These are phyloP conservation scores for Pythium apleroticum DNA, from an alignment of 352 stramenopile genomes.

Conservation along the genomic window DNA sequence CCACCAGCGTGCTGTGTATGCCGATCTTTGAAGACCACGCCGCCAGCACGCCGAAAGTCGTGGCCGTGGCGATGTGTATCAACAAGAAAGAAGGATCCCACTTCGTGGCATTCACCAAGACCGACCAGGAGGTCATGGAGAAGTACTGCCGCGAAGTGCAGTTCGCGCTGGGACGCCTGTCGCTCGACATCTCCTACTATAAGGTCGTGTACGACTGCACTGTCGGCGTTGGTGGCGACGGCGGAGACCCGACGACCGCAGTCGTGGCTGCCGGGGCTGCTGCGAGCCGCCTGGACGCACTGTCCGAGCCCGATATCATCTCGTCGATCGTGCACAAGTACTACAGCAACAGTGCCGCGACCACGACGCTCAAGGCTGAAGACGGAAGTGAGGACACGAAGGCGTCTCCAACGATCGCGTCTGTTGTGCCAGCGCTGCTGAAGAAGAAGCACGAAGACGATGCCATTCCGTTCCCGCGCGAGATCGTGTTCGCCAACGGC, in stretches of 20 bases:
- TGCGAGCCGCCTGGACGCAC: constrained; percentile 8
- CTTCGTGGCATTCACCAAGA: constrained; percentile 68
- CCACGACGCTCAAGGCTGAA: background rate
- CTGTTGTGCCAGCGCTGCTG: constrained; percentile 23
- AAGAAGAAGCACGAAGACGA: constrained; percentile 61
- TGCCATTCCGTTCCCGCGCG: constrained; percentile 52
- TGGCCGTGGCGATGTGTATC: constrained; percentile 84
- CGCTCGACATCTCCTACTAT: constrained; percentile 79
- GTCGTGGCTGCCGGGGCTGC: background rate
- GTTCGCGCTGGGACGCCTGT: constrained; percentile 61
- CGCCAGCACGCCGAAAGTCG: constrained; percentile 46
- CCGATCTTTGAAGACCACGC: constrained; percentile 72
- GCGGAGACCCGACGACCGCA: background rate
- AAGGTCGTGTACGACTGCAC: constrained; percentile 49
- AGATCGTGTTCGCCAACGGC: constrained; percentile 43
- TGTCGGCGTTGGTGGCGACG: background rate
- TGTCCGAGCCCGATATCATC: constrained; percentile 35
- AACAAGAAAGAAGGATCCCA: constrained; percentile 85
- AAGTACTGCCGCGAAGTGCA: constrained; percentile 69
- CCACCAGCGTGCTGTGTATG: constrained; percentile 70
- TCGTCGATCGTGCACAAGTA: constrained; percentile 41
- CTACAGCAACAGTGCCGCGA: constrained; percentile 16
- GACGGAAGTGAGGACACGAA: constrained; percentile 1
- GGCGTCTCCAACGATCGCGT: constrained; percentile 10
- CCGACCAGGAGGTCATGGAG: constrained; percentile 53